Evolutionary conservation across 1,284 basidiomycete genomes (phyloP).

Genomic region (Puccinia triticina): DNA sequence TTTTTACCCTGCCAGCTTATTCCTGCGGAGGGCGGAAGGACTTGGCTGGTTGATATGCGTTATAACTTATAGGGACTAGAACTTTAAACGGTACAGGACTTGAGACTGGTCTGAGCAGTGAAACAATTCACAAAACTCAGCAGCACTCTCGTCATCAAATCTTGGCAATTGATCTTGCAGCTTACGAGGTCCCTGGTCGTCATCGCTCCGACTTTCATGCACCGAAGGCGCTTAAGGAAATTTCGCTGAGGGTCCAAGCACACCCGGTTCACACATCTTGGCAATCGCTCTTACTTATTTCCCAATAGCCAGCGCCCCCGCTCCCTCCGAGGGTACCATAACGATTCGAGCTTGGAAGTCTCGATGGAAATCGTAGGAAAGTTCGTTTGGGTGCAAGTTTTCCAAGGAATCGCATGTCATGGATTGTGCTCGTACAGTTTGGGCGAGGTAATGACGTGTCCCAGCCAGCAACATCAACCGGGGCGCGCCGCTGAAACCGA

Average conservation of each 20-base stretch:
- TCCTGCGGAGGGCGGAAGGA: too few relatives aligned
- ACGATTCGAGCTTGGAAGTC: conserved; percentile 7
- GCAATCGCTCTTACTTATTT: neutral
- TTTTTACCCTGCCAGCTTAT: too few relatives aligned
- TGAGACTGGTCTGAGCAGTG: neutral
- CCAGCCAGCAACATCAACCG: neutral
- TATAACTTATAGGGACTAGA: too few relatives aligned
- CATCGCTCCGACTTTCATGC: neutral
- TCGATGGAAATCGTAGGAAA: neutral
- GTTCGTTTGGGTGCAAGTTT: neutral
- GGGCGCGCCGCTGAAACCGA: neutral
- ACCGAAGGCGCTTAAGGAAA: neutral
- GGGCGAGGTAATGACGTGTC: neutral
- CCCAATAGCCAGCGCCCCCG: neutral
- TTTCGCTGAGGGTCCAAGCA: too few relatives aligned
- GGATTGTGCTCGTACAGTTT: neutral
- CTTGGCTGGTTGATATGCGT: too few relatives aligned
- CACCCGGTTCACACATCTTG: too few relatives aligned
- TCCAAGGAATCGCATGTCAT: neutral
- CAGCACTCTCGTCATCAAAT: neutral
- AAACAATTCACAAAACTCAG: neutral
- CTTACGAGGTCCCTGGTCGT: neutral
- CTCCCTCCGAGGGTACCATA: too few relatives aligned
- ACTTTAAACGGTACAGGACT: neutral
- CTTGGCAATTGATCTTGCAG: neutral